Evolutionary conservation across 2,329 filamentous ascomycete species (phyloP).

Genomic region (Macrophomina tecta): DNA sequence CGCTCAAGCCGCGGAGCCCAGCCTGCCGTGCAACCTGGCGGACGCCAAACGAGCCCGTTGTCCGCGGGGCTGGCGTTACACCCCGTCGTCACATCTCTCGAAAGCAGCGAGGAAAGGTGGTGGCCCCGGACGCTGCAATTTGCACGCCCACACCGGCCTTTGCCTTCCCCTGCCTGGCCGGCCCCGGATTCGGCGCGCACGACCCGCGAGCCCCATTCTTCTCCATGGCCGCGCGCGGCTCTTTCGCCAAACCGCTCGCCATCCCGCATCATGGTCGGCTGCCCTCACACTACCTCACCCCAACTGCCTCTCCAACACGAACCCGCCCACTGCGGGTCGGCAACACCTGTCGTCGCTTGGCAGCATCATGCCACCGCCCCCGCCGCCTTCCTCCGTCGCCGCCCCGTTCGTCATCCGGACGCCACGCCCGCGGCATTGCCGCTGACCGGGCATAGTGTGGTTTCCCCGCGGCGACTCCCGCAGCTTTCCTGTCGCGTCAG

Average conservation of each 20-base stretch:
- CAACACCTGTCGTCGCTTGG: neutral
- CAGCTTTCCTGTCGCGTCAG: neutral
- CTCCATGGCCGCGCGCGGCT: neutral
- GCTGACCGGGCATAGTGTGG: neutral
- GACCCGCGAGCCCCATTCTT: neutral
- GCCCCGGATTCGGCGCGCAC: conserved; percentile 15
- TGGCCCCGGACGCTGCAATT: neutral
- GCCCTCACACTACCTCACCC: conserved; percentile 16
- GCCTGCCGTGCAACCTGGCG: neutral
- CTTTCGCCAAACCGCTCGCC: neutral
- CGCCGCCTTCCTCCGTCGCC: neutral
- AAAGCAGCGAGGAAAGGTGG: neutral
- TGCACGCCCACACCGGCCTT: conserved; percentile 8
- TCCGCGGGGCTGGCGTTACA: neutral
- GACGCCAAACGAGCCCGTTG: neutral
- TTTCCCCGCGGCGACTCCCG: neutral
- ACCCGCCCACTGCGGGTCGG: conserved; percentile 9
- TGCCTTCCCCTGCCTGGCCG: neutral
- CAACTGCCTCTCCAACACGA: neutral
- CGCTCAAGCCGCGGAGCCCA: neutral
- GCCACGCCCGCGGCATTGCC: conserved; percentile 8
- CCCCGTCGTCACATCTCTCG: neutral
- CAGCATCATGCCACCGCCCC: neutral
- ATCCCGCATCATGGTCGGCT: conserved; percentile 6
- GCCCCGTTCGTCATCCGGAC: neutral